These are phyloP conservation scores for Aspergillus sp. DNA, from an alignment of 2,329 filamentous ascomycete genomes.

Conservation along the genomic window DNA sequence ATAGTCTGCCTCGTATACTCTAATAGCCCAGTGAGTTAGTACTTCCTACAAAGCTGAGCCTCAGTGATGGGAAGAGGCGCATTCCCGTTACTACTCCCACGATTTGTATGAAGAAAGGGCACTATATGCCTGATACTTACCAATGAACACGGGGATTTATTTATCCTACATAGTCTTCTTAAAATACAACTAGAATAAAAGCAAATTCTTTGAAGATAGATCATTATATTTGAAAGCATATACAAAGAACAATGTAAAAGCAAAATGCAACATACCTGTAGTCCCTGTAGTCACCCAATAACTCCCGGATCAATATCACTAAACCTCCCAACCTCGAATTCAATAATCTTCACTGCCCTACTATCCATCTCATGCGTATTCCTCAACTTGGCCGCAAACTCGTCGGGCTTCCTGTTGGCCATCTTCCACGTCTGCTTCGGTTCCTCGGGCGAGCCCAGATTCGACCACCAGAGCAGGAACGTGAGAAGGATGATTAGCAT, in stretches of 20 bases:
- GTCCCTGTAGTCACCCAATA: not conserved
- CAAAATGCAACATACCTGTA: not conserved
- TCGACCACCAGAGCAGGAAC: not conserved
- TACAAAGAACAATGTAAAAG: not conserved
- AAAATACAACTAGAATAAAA: too few species aligned
- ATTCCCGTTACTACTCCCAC: too few species aligned
- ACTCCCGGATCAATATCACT: conserved; percentile 8
- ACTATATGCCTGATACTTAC: too few species aligned
- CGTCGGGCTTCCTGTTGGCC: conserved; percentile 2
- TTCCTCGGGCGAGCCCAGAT: not conserved
- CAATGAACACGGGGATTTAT: too few species aligned
- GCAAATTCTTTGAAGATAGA: too few species aligned
- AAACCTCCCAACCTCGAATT: conserved; percentile 8
- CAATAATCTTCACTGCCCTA: not conserved
- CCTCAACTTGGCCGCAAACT: not conserved
- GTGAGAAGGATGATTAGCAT: not conserved
- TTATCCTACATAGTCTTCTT: too few species aligned
- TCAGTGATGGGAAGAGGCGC: too few species aligned
- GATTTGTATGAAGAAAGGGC: too few species aligned
- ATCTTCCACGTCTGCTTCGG: not conserved
- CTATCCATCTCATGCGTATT: not conserved
- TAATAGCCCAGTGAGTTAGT: too few species aligned
- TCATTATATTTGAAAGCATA: not conserved
- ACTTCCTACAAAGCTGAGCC: too few species aligned
- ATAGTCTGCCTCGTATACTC: too few species aligned